Base-by-base conservation (phyloP, 441 rosid genomes). In the Aleurites moluccanus region DNA sequence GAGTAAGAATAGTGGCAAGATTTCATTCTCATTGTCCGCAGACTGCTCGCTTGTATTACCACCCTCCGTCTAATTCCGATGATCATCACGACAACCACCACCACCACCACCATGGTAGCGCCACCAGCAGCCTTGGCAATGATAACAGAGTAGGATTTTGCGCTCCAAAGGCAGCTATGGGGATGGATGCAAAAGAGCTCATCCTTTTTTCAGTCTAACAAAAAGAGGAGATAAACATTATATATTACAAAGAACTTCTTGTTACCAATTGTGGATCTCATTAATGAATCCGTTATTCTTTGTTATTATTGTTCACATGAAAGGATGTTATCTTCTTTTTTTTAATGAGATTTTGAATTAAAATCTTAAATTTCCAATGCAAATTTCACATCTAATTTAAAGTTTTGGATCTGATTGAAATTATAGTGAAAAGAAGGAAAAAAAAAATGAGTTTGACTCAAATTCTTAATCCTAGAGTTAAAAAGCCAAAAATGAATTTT, bases 1-100 rank as follows among this genome's bases (percentile, higher is more conserved):
- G 98, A 40, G 87, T 85, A 47, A 86, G 97, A 83, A 88, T 93
- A 14, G 94, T 78, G 5, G 88, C 97, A 11, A 90, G 97, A 69
- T 88, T 89, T 72, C 95, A 93, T 69, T 90, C 97, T 67, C 97
- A 91, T 81, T 91, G 94, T 74, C 98, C 97, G 0, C 98, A 93
- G 44, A 93, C 98, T 10, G 98, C 94, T 63, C 91, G 96, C 56
- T 28, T 90, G 75, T 93, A 93, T 75, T 91, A 91, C 75, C 98
- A 91, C 69, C 97, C 97, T 44, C 97, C 97, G 53, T 82, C 91
- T 14, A 84, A 84, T 83, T 71, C 75, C 72, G 73, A 79, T 40
- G 53, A 70, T 21, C 84, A 80, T 70, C 84, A 80, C 40, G 70
- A 72, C 55, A 70, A 79, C 72, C 64, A 73, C 16, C 64, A 73